These are phyloP conservation scores for Pugionium cornutum DNA, from an alignment of 345 rosid species.

Conservation along the genomic window DNA sequence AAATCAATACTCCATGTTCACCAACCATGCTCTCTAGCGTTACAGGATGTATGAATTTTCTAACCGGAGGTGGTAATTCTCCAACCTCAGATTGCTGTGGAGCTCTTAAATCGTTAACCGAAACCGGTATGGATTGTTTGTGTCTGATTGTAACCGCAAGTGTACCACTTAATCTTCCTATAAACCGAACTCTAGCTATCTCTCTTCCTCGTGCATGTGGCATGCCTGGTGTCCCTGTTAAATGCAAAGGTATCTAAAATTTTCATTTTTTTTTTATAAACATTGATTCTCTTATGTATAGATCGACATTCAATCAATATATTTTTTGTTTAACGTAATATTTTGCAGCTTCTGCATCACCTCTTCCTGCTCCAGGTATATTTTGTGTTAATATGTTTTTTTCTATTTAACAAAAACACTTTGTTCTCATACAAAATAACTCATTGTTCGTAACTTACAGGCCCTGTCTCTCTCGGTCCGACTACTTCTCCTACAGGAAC, in stretches of 20 bases:
- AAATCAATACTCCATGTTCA: constrained; percentile 58
- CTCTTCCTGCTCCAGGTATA: constrained; percentile 84
- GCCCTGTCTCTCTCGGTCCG: constrained; percentile 57
- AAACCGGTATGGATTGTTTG: constrained; percentile 59
- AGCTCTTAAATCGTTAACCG: constrained; percentile 62
- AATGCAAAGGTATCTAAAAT: constrained; percentile 62
- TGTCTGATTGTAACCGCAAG: constrained; percentile 68
- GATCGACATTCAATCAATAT: too few species aligned
- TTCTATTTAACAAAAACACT: constrained; percentile 5
- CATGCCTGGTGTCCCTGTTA: constrained; percentile 68
- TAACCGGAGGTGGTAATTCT: constrained; percentile 61
- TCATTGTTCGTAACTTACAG: constrained; percentile 35
- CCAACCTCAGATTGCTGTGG: constrained; percentile 65
- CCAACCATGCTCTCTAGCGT: constrained; percentile 51
- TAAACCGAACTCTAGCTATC: constrained; percentile 73
- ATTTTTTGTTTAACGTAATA: constrained; percentile 6
- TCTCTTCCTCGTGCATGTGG: constrained; percentile 86
- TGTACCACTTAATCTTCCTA: constrained; percentile 69
- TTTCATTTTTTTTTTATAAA: too few species aligned
- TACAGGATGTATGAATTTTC: constrained; percentile 70
- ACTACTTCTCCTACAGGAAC: constrained; percentile 46
- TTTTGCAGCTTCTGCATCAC: constrained; percentile 53
- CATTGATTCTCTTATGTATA: too few species aligned
- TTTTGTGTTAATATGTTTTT: neutral
- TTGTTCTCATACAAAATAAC: too few species aligned